A percentile compares a stretch with the other conserved stretches of the same genome.
phyloP scores from a whole-genome alignment of 192 early-diverging fungal species.

The Gigaspora rosea region DNA sequence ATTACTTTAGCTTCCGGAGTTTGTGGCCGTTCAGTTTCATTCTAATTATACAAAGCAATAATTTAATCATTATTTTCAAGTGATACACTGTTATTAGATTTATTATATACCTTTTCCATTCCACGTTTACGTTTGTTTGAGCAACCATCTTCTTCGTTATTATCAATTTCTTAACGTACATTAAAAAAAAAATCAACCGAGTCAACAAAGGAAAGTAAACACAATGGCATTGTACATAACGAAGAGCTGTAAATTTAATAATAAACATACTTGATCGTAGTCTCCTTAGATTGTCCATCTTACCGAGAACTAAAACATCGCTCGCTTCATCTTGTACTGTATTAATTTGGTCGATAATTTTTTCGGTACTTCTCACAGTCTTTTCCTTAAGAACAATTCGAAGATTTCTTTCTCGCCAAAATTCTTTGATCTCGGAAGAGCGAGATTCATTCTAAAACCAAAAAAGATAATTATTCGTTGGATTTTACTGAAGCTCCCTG shows the following conservation, averaged over 20 bases:
- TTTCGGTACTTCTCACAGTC: constrained; percentile 14
- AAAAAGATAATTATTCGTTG: neutral
- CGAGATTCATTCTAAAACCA: neutral
- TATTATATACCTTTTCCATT: too few species aligned
- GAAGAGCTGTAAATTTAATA: neutral
- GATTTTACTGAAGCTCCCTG: neutral
- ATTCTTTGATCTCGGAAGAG: constrained; percentile 2
- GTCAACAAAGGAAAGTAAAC: neutral
- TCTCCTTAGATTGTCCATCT: constrained; percentile 1
- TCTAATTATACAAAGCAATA: too few species aligned
- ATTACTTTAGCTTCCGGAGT: too few species aligned
- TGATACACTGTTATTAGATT: too few species aligned
- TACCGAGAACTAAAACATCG: constrained; percentile 7
- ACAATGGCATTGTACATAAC: neutral
- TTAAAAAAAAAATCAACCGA: neutral
- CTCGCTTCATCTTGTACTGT: neutral
- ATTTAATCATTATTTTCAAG: too few species aligned
- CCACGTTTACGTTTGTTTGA: too few species aligned
- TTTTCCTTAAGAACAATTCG: constrained; percentile 7
- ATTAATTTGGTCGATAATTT: constrained; percentile 18
- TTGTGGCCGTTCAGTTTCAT: too few species aligned
- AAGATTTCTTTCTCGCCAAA: constrained; percentile 10
- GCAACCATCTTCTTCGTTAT: too few species aligned
- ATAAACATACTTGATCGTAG: constrained; percentile 11
- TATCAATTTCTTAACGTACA: neutral